Base-by-base conservation (phyloP, 768 basidiomycete species). In the Suillus spraguei region DNA sequence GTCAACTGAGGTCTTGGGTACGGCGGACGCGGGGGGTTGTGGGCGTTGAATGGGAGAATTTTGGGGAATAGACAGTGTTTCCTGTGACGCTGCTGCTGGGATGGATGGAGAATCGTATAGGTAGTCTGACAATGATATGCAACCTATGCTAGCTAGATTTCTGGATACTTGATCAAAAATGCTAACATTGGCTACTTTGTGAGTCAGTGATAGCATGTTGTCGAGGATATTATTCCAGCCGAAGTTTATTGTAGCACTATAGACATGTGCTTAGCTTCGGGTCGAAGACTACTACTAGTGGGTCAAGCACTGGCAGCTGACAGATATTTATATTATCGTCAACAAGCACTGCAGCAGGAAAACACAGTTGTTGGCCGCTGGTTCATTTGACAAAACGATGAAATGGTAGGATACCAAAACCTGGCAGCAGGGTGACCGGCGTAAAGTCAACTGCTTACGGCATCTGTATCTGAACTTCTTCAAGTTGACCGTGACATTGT, bases 121-220 rank as follows among this genome's bases (percentile, higher is more conserved):
- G 22, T 71, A 80, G 59, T 69, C 70, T 1, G 73, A 60, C 41
- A 78, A 35, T 0, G 74, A 59, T 44, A 76, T 52, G 10, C 68
- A 70, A 3, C 77, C 78, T 33, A 79, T 67, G 35, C 67, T 60
- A 7, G 46, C 39, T n/a, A 80, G 24, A 38, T 73, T 73, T 16
- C 60, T 53, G 4, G 71, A 68, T 52, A 79, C 71, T 61, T 63
- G 60, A 50, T 70, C 61, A 44, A 74, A 75, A 16, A 50, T 50
- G 28, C 49, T 28, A 17, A 50, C 28, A 50, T 28, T 16, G 28
- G 28, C 16, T 17, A 8, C 13, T 28, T 50, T 50, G 24, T 28
- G 28, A 32, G 49, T 32, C 16, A 28, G 49, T 28, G 49, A 50
- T 50, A 50, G 24, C 49, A 50, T 50, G 49, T 32, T 2, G 28